These are phyloP conservation scores for Phytopythium boreale DNA, from an alignment of 352 stramenopile genomes.

Conservation along the genomic window DNA sequence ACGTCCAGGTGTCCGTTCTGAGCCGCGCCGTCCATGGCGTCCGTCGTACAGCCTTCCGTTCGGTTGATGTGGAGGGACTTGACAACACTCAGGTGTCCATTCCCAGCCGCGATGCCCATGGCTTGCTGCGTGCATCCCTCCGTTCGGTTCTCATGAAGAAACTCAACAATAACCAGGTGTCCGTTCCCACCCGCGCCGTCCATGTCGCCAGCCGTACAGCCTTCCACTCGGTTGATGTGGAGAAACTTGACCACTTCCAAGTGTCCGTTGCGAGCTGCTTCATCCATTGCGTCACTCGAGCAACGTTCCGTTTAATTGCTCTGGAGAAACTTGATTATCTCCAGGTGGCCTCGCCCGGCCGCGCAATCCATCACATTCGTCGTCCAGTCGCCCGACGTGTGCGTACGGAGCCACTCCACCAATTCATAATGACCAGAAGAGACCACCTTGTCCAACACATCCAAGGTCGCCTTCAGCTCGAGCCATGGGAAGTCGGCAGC, in stretches of 20 bases:
- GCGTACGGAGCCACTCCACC: background rate
- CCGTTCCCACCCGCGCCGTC: too few relatives aligned
- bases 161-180: too few relatives aligned
- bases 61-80: background rate
- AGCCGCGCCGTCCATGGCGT: background rate
- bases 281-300: too few relatives aligned
- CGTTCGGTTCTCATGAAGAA: background rate
- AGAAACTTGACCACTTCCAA: too few relatives aligned
- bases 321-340: too few relatives aligned
- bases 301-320: too few relatives aligned
- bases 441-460: background rate
- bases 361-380: background rate
- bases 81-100: background rate
- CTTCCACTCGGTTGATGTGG: too few relatives aligned
- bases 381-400: background rate
- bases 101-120: background rate
- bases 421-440: background rate
- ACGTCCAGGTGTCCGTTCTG: background rate
- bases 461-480: background rate
- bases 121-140: background rate
- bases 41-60: background rate
- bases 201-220: too few relatives aligned
- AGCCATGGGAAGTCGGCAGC: background rate
- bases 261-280: too few relatives aligned
- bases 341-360: background rate